phyloP scores from a whole-genome alignment of 176 grass and related monocot species.

The Pharus latifolius region DNA sequence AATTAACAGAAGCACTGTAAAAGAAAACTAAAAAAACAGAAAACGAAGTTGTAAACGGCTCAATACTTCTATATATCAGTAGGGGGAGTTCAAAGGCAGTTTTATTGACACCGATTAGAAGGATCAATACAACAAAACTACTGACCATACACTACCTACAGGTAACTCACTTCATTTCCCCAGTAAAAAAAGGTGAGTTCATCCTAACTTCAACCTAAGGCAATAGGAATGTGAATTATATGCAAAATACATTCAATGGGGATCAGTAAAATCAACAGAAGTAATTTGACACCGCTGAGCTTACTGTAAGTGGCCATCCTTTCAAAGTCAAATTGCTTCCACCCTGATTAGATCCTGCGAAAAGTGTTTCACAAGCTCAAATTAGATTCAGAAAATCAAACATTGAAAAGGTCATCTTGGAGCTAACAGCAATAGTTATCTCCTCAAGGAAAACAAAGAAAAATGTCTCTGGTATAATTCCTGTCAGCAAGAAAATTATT shows the following conservation, averaged over 20 bases:
- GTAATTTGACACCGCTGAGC: not conserved
- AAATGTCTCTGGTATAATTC: constrained; percentile 7
- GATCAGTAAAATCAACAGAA: not conserved
- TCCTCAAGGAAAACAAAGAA: not conserved
- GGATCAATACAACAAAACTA: too few species aligned
- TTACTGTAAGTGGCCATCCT: constrained; percentile 83
- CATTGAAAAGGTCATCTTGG: not conserved
- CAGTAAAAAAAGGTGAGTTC: not conserved
- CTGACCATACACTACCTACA: too few species aligned
- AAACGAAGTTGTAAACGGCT: too few species aligned
- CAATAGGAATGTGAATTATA: not conserved
- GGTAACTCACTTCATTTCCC: too few species aligned
- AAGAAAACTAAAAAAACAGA: too few species aligned
- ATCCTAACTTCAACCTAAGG: not conserved
- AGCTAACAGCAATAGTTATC: not conserved
- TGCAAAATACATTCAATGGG: not conserved
- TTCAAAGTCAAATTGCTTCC: constrained; percentile 75
- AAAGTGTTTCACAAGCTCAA: not conserved
- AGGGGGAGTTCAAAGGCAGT: too few species aligned
- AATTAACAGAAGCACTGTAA: too few species aligned
- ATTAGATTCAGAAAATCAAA: not conserved
- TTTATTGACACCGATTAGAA: too few species aligned
- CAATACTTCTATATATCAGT: too few species aligned
- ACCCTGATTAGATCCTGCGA: constrained; percentile 61
- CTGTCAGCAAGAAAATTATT: not conserved